Percentiles rank a stretch among this genome's conserved stretches.
Conservation (phyloP, 169 alveolate species). For the Perkinsus marinus region DNA sequence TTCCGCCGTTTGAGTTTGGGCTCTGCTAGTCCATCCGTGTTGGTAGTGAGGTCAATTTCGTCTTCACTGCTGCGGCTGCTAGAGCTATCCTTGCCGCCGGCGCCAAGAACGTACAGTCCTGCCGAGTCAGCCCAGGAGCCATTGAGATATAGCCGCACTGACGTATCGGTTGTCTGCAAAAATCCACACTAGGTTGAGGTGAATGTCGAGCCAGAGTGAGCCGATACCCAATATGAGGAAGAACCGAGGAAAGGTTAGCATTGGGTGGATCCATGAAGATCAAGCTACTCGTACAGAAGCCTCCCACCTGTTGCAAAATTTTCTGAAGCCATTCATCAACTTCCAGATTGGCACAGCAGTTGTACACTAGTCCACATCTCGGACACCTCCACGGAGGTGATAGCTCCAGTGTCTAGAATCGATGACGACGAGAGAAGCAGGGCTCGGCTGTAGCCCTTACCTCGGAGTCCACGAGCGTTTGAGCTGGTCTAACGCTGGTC, state of each 20-base stretch:
- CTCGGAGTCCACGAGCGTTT: not conserved
- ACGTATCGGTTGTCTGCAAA: not conserved
- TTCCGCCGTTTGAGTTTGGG: not conserved
- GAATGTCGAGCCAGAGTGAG: no score
- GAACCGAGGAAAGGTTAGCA: no score
- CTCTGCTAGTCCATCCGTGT: not conserved
- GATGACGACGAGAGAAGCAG: not conserved
- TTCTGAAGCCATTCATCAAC: not conserved
- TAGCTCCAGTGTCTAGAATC: not conserved
- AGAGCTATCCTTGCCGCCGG: no score
- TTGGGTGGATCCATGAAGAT: not conserved
- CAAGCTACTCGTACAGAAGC: not conserved
- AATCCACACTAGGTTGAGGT: not conserved
- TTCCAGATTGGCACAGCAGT: not conserved
- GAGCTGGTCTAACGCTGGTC: not conserved
- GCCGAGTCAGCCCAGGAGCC: not conserved
- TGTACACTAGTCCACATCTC: not conserved
- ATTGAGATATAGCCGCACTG: not conserved
- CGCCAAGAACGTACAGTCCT: not conserved
- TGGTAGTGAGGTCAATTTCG: not conserved
- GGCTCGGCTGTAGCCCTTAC: not conserved
- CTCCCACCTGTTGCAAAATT: not conserved
- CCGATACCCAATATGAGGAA: no score
- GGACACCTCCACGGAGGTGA: not conserved
- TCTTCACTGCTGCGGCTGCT: no score